These are phyloP conservation scores for Botryotinia calthae DNA, from an alignment of 2,329 filamentous ascomycete species.

Conservation along the genomic window DNA sequence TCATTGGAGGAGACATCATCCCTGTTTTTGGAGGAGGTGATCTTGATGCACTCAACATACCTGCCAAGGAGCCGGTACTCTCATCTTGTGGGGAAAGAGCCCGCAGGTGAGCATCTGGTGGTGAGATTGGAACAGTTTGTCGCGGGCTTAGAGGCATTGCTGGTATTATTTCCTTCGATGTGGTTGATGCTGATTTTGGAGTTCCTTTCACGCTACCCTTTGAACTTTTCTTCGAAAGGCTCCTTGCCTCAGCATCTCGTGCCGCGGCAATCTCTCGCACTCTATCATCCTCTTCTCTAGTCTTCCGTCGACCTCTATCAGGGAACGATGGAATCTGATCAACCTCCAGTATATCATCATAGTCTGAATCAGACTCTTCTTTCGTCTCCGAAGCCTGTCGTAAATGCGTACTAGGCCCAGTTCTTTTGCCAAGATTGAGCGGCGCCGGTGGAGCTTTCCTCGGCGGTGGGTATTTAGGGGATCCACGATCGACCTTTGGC, in stretches of 20 bases:
- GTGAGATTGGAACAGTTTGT: conserved; percentile 36
- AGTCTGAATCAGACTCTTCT: conserved; percentile 73
- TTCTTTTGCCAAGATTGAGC: conserved; percentile 61
- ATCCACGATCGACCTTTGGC: conserved; percentile 45
- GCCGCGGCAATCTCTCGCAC: conserved; percentile 68
- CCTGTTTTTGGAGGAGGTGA: conserved; percentile 16
- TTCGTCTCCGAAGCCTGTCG: conserved; percentile 48
- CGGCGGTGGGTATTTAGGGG: conserved; percentile 55
- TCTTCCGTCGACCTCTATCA: conserved; percentile 74
- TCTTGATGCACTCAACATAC: conserved; percentile 45
- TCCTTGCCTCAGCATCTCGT: conserved; percentile 67
- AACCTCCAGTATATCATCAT: conserved; percentile 73
- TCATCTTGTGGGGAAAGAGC: conserved; percentile 40
- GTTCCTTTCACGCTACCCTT: conserved; percentile 45
- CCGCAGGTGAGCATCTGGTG: conserved; percentile 36
- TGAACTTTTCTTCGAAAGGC: conserved; percentile 71
- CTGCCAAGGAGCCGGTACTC: conserved; percentile 51
- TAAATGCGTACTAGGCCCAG: conserved; percentile 44
- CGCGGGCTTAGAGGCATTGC: conserved; percentile 44
- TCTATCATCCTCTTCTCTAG: conserved; percentile 81
- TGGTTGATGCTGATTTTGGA: conserved; percentile 40
- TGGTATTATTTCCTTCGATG: conserved; percentile 44
- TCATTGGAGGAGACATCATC: conserved; percentile 45
- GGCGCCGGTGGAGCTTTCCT: conserved; percentile 85
- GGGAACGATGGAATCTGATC: conserved; percentile 56